These are phyloP conservation scores for Rubroboletus pulcherrimus DNA, from an alignment of 768 basidiomycete genomes.

Conservation along the genomic window DNA sequence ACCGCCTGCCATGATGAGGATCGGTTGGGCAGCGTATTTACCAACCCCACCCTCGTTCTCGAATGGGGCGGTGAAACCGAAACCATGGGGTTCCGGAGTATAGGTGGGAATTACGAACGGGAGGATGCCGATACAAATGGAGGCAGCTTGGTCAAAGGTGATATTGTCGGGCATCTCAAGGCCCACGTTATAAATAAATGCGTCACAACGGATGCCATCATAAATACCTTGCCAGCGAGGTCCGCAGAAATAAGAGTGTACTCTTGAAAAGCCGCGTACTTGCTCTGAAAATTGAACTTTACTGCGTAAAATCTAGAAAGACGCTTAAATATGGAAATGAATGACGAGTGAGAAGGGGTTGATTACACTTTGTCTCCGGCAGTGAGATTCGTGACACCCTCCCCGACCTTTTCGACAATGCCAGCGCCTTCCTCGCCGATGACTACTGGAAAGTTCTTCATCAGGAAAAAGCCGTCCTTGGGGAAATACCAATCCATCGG, in stretches of 20 bases:
- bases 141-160: conserved; percentile 34
- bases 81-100: conserved; percentile 17
- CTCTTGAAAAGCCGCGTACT: background rate
- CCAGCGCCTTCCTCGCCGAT: conserved; percentile 37
- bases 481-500: conserved; percentile 34
- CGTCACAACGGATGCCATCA: background rate
- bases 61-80: conserved; percentile 23
- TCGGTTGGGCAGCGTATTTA: conserved; percentile 29
- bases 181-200: background rate
- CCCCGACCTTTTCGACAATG: conserved; percentile 33
- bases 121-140: conserved; percentile 31
- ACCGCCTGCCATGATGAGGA: conserved; percentile 34
- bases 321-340: background rate
- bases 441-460: conserved; percentile 35
- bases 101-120: conserved; percentile 32
- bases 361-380: background rate
- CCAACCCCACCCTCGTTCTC: conserved; percentile 17
- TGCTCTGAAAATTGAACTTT: background rate
- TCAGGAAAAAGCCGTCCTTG: background rate
- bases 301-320: background rate
- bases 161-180: conserved; percentile 10
- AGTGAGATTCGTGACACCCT: conserved; percentile 4
- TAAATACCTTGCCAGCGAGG: background rate
- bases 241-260: background rate
- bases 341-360: background rate